Base-by-base conservation (phyloP, 2,329 filamentous ascomycete genomes). In the Fusarium metavorans region DNA sequence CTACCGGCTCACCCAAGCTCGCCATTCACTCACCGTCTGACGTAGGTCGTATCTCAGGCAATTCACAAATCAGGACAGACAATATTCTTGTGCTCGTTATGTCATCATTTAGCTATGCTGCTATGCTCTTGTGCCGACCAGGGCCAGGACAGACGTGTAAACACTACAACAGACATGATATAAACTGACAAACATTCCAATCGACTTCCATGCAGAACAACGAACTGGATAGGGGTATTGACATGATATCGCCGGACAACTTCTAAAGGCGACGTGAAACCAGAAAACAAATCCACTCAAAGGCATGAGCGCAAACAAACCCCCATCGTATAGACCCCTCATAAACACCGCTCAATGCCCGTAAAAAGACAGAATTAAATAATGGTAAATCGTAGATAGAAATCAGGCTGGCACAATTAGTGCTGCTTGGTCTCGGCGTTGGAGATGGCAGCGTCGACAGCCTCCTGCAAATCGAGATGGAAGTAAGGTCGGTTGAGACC, bases 401-500 rank as follows among this genome's bases (percentile, higher is more conserved):
- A 18, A 62, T 27, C 39, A 66, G 34, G 25, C 20, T 32, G n/a
- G 30, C 48, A 34, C 32, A 58, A 58, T 73, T 71, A 79, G 52
- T 78, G 74, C 64, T 72, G 72, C 76, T 79, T 80, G 4, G 70
- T 65, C 70, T 82, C 78, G 0, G 83, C 81, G 43, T 84, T 83
- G 5, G 79, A 68, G 41, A 86, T 79, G 4, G 85, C 83, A 32
- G 84, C 84, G 77, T 87, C 86, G 8, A 88, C 82, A 5, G 86
- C 86, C 67, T 86, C 86, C 30, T 86, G 83, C 41, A 89, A 75
- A 73, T 89, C 87, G 32, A 88, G 83, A 67, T 89, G 87, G 80
- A 89, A 89, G 78, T 84, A 87, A 7, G 87, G 87, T 73, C 86
- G 79, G 79, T 89, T 87, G 64, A 87, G 80, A 3, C 85, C 86